phyloP scores from a whole-genome alignment of 2,329 filamentous ascomycete genomes.

The Microcyclosporella mali region DNA sequence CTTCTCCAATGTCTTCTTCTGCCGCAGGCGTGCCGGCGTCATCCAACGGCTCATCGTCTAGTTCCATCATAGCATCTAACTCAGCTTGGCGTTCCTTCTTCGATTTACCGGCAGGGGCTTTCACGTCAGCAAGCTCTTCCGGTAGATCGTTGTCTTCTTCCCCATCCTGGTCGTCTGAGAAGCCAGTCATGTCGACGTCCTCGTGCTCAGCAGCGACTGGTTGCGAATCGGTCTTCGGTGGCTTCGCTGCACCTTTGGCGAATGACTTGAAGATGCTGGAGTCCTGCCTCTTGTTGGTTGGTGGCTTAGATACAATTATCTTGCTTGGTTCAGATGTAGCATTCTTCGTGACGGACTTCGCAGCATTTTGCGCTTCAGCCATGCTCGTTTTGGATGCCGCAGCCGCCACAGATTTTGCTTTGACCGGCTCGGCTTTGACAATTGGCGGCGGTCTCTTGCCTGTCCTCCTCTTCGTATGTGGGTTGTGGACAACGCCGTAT shows the following conservation, averaged over 20 bases:
- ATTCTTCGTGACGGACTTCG: slow-evolving; percentile 20
- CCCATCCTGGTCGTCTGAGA: slow-evolving; percentile 49
- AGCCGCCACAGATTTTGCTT: slow-evolving; percentile 9
- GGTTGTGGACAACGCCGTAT: slow-evolving; percentile 72
- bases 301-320: slow-evolving; percentile 33
- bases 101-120: slow-evolving; percentile 30
- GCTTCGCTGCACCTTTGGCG: slow-evolving; percentile 54
- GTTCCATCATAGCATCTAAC: slow-evolving; percentile 70
- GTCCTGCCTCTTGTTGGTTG: slow-evolving; percentile 50
- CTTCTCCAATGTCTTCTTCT: slow-evolving; percentile 18
- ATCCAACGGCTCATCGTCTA: slow-evolving; percentile 37
- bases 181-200: slow-evolving; percentile 29
- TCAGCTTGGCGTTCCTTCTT: slow-evolving; percentile 61
- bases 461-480: slow-evolving; percentile 54
- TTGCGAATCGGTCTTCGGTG: slow-evolving; percentile 45
- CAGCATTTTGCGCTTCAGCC: slow-evolving; percentile 10
- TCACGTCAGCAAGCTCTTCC: slow-evolving; percentile 13
- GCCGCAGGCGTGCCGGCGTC: slow-evolving; percentile 16
- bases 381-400: slow-evolving; percentile 13
- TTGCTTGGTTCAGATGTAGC: slow-evolving; percentile 29
- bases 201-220: slow-evolving; percentile 32
- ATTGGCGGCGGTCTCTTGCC: slow-evolving; percentile 32
- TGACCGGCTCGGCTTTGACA: slow-evolving; percentile 17
- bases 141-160: slow-evolving; percentile 10
- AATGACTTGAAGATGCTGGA: slow-evolving; percentile 72